A percentile compares a stretch with the other conserved stretches of the same genome.
Evolutionary conservation across 2,329 filamentous ascomycete species (phyloP).

Genomic region (Penicillium sp.): DNA sequence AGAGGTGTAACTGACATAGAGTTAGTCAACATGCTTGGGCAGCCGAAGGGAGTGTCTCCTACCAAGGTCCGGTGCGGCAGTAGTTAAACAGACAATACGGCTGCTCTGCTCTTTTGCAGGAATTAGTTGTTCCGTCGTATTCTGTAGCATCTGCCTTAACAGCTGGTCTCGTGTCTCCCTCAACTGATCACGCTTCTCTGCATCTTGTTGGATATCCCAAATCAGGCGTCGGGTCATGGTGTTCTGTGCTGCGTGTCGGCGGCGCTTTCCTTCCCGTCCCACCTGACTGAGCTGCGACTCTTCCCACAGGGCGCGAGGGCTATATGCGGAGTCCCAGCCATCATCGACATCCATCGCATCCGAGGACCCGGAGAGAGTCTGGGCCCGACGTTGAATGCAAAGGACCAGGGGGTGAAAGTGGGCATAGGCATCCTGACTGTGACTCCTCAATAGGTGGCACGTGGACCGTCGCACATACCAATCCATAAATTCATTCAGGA

Average conservation of each 20-base stretch:
- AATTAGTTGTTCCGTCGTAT: conserved; percentile 25
- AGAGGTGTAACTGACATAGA: conserved; percentile 24
- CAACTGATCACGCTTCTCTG: conserved; percentile 29
- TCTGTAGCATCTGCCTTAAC: conserved; percentile 27
- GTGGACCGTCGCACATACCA: conserved; percentile 37
- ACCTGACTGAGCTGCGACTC: conserved; percentile 34
- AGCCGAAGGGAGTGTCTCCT: conserved; percentile 9
- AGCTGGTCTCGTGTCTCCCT: conserved; percentile 26
- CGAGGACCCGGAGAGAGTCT: conserved; percentile 15
- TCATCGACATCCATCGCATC: conserved; percentile 29
- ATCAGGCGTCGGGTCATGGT: conserved; percentile 38
- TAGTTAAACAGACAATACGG: conserved; percentile 35
- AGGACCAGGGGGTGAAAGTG: conserved; percentile 35
- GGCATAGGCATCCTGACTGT: conserved; percentile 35
- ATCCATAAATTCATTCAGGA: conserved; percentile 40
- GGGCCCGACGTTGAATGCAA: conserved; percentile 30
- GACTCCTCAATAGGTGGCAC: conserved; percentile 37
- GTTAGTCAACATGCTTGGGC: conserved; percentile 15
- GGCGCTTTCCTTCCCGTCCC: conserved; percentile 32
- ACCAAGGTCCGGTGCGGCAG: conserved; percentile 34
- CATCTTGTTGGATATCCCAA: conserved; percentile 39
- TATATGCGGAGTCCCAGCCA: conserved; percentile 22
- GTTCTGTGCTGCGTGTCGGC: conserved; percentile 36
- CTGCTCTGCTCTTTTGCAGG: conserved; percentile 27
- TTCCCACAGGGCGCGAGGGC: conserved; percentile 29